These are phyloP conservation scores for Rhynchospora breviuscula DNA, from an alignment of 176 grass and related monocot species.

Conservation along the genomic window DNA sequence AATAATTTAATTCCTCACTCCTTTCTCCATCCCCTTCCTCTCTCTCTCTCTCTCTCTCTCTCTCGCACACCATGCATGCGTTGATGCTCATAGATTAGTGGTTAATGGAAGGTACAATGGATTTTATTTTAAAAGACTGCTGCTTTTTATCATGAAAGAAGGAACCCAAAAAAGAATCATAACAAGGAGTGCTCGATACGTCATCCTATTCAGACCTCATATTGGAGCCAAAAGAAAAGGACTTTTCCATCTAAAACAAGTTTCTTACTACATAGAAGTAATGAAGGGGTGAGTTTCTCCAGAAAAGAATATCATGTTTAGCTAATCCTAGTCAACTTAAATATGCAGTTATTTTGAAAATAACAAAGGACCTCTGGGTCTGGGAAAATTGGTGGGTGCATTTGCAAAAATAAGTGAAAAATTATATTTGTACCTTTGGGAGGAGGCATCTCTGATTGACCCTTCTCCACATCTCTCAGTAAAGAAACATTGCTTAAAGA, in stretches of 20 bases:
- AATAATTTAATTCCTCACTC: no score
- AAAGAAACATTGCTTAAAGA: slow-evolving; percentile 33
- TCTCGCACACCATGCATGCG: background rate
- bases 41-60: background rate
- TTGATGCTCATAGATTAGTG: background rate
- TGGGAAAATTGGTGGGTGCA: background rate
- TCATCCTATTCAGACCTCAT: background rate
- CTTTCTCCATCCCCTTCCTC: background rate
- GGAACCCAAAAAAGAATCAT: background rate
- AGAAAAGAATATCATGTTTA: background rate
- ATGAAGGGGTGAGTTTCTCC: background rate
- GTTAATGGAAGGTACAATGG: background rate
- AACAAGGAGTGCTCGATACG: background rate
- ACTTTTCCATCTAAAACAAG: background rate
- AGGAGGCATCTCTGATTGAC: slow-evolving; percentile 50
- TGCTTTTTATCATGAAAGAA: background rate
- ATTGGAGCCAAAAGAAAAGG: background rate
- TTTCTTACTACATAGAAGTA: background rate
- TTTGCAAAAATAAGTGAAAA: slow-evolving; percentile 1
- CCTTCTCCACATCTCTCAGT: slow-evolving; percentile 31
- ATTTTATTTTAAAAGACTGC: background rate
- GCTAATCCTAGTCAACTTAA: background rate
- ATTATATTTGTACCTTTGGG: slow-evolving; percentile 52
- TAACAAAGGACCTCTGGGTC: background rate
- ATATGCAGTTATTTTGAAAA: background rate